A percentile compares a stretch with the other conserved stretches of the same genome.
Conservation (phyloP, 2,329 filamentous ascomycete genomes). For the Colletotrichum acutatum region DNA sequence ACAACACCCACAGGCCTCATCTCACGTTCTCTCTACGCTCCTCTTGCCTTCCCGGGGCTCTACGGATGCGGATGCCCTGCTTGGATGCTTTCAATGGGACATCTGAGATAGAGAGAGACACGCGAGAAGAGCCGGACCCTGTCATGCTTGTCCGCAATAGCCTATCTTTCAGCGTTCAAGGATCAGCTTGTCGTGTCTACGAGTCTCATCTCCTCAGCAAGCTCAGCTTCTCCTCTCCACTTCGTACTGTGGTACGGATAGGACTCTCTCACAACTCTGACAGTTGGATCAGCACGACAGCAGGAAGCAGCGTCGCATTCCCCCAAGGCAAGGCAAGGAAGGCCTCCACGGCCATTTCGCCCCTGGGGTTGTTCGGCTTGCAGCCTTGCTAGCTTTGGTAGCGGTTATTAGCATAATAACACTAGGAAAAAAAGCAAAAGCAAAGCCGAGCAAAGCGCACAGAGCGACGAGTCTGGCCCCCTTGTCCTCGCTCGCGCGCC, state of each 20-base stretch:
- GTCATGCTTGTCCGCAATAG: neutral
- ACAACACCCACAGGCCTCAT: neutral
- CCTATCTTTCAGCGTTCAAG: neutral
- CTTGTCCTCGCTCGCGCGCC: conserved; percentile 10
- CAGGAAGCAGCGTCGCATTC: neutral
- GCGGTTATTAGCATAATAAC: conserved; percentile 12
- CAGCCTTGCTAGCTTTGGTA: neutral
- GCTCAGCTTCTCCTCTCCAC: neutral
- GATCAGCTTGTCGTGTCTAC: neutral
- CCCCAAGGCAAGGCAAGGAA: neutral
- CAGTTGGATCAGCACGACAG: neutral
- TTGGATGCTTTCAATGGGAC: neutral
- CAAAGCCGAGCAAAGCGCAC: conserved; percentile 6
- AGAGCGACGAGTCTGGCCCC: conserved; percentile 7
- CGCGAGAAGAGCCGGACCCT: neutral
- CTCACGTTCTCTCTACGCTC: neutral
- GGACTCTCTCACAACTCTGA: neutral
- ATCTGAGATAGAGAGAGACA: neutral
- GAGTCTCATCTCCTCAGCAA: neutral
- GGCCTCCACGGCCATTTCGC: neutral
- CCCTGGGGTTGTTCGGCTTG: neutral
- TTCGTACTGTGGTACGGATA: neutral
- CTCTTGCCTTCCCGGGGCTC: neutral
- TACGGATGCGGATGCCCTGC: no score
- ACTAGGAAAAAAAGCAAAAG: conserved; percentile 2